Evolutionary conservation across 257 asterid species (phyloP).

Genomic region (Cordia subcordata): DNA sequence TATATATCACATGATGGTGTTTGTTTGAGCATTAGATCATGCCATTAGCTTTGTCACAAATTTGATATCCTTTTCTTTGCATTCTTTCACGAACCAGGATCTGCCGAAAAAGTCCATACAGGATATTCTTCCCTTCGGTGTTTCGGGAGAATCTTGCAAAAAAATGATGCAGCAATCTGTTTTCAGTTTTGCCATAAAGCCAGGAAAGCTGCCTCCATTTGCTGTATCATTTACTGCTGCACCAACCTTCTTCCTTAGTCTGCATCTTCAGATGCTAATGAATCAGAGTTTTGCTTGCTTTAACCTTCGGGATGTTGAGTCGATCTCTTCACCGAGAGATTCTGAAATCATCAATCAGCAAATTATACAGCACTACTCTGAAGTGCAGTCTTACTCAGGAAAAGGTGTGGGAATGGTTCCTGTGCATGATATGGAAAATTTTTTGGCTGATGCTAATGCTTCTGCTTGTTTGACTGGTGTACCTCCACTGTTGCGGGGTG

Average conservation of each 20-base stretch:
- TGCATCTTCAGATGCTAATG: constrained; percentile 41
- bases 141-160: constrained; percentile 38
- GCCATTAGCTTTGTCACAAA: neutral
- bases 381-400: constrained; percentile 24
- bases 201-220: constrained; percentile 35
- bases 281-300: constrained; percentile 28
- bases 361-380: constrained; percentile 26
- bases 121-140: constrained; percentile 46
- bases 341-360: constrained; percentile 30
- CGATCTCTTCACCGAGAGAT: constrained; percentile 16
- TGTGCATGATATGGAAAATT: constrained; percentile 18
- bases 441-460: constrained; percentile 22
- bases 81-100: constrained; percentile 29
- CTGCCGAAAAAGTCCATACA: constrained; percentile 36
- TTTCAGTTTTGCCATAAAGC: constrained; percentile 33
- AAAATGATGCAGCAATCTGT: constrained; percentile 30
- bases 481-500: constrained; percentile 23
- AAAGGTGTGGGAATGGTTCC: constrained; percentile 18
- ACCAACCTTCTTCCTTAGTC: constrained; percentile 37
- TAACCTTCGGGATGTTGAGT: constrained; percentile 24
- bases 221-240: constrained; percentile 46
- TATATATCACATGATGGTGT: no score
- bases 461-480: constrained; percentile 17
- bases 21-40: no score
- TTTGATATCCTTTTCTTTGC: neutral